Conservation (phyloP, 2,329 filamentous ascomycete species). For the Paecilomyces sp. region DNA sequence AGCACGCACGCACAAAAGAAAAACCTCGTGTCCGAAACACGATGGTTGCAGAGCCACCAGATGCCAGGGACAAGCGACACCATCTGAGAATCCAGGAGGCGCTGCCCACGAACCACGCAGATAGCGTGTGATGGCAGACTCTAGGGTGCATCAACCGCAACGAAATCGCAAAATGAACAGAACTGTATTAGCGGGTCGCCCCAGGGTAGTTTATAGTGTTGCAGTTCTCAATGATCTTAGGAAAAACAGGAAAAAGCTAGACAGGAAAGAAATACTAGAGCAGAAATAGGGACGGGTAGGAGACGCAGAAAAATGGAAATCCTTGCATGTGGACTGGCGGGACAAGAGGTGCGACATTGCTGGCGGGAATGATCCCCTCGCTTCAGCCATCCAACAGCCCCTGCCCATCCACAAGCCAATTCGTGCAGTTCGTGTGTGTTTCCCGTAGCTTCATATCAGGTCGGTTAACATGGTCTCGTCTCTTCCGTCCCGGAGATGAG, state of each 20-base stretch:
- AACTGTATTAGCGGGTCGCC: slow-evolving; percentile 27
- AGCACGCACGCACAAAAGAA: slow-evolving; percentile 1
- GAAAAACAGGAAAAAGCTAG: slow-evolving; percentile 1
- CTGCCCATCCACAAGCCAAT: slow-evolving; percentile 14
- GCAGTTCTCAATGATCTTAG: slow-evolving; percentile 5
- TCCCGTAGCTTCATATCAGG: slow-evolving; percentile 20
- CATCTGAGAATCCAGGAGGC: background rate
- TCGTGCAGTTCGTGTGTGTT: slow-evolving; percentile 23
- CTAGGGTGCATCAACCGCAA: background rate
- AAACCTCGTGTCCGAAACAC: slow-evolving; percentile 2
- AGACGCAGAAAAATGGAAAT: background rate
- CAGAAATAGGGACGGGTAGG: background rate
- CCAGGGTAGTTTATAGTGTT: slow-evolving; percentile 24
- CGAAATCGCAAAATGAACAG: slow-evolving; percentile 1
- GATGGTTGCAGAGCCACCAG: background rate
- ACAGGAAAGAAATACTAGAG: slow-evolving; percentile 4
- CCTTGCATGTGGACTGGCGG: background rate
- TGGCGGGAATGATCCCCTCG: background rate
- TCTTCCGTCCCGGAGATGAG: slow-evolving; percentile 5
- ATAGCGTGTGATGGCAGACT: background rate
- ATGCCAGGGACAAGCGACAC: background rate
- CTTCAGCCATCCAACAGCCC: background rate
- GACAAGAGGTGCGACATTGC: background rate
- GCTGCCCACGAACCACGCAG: background rate
- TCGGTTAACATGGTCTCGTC: slow-evolving; percentile 9